Percentiles rank a stretch among this genome's conserved stretches.
Conservation (phyloP, 352 stramenopile species). For the Peronospora tabacina region DNA sequence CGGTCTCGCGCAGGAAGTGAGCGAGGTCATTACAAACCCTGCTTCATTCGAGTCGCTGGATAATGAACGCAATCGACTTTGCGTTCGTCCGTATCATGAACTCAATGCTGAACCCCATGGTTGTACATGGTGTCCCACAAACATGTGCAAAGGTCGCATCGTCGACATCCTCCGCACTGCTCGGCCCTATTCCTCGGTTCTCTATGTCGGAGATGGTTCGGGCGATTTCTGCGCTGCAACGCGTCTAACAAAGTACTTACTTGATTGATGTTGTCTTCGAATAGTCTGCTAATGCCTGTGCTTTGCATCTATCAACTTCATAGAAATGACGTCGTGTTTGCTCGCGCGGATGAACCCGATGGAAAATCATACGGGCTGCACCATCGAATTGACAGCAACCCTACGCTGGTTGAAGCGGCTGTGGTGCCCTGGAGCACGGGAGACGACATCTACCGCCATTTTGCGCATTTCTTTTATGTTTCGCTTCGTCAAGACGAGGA, state of each 20-base stretch:
- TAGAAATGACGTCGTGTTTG: slow-evolving; percentile 59
- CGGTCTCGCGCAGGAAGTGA: slow-evolving; percentile 27
- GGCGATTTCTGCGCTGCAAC: slow-evolving; percentile 66
- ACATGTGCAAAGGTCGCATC: slow-evolving; percentile 81
- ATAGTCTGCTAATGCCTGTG: not conserved
- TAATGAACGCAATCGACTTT: slow-evolving; percentile 25
- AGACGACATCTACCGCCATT: slow-evolving; percentile 50
- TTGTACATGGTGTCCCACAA: slow-evolving; percentile 51
- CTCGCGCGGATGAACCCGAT: slow-evolving; percentile 39
- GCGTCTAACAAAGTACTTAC: slow-evolving; percentile 38
- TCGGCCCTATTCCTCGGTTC: slow-evolving; percentile 34
- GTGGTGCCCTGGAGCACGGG: slow-evolving; percentile 60
- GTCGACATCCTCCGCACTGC: slow-evolving; percentile 37
- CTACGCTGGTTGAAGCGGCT: slow-evolving; percentile 28
- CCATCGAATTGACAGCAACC: slow-evolving; percentile 35
- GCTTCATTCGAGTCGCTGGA: slow-evolving; percentile 31
- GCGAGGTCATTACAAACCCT: slow-evolving; percentile 51
- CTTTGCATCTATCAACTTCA: not conserved
- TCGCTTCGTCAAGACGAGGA: not conserved
- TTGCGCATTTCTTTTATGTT: slow-evolving; percentile 29
- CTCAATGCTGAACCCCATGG: slow-evolving; percentile 32
- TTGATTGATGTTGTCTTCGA: slow-evolving; percentile 1
- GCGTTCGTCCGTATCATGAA: slow-evolving; percentile 49
- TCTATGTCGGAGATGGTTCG: slow-evolving; percentile 67
- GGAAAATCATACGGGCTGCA: slow-evolving; percentile 51